Base-by-base conservation (phyloP, 108 stramenopile species). In the Fragilariopsis cylindrus region DNA sequence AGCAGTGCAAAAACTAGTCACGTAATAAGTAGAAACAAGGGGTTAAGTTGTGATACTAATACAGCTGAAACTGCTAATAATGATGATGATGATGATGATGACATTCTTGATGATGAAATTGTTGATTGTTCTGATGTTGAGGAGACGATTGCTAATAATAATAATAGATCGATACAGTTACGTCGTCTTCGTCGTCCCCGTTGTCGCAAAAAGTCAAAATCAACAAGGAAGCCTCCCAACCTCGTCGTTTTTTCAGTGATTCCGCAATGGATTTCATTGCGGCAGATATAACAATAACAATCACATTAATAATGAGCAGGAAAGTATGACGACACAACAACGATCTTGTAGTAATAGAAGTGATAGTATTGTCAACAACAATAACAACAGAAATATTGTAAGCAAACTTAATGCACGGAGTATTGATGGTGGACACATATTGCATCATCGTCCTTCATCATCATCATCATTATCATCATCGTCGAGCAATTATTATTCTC, bases 181-280 rank as follows among this genome's bases (percentile, higher is more conserved):
- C 2, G 9, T 0, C 15, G 39, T 11, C n/a, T 3, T 30, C 21
- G 58, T n/a, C 58, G 15, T 53, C 52, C 11, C 52, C 15, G 58
- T 21, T 60, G 40, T 60, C 4, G 58, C 16, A 7, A 19, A 5
- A 11, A 60, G 30, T 30, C 30, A 53, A 53, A 53, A 11, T 13
- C 52, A 53, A 60, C 40, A 60, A 60, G 4, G 11, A 40, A 9
- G 9, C 7, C n/a, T 40, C 40, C 16, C 13, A 40, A 40, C 40
- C 16, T 9, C 39, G 58, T 21, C 58, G 58, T 30, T 30, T 60
- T 60, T 60, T 60, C 42, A 63, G 62, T 11, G 39, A 63, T 45
- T 41, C 62, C 5, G 16, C 62, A 13, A 63, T 63, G 62, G 62
- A 63, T 63, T 63, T 63, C 45, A 8, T 63, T 41, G 42, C 62